Percentiles rank a stretch among this genome's conserved stretches.
Evolutionary conservation across 2,329 filamentous ascomycete species (phyloP).

Genomic region (Colletotrichum horii): DNA sequence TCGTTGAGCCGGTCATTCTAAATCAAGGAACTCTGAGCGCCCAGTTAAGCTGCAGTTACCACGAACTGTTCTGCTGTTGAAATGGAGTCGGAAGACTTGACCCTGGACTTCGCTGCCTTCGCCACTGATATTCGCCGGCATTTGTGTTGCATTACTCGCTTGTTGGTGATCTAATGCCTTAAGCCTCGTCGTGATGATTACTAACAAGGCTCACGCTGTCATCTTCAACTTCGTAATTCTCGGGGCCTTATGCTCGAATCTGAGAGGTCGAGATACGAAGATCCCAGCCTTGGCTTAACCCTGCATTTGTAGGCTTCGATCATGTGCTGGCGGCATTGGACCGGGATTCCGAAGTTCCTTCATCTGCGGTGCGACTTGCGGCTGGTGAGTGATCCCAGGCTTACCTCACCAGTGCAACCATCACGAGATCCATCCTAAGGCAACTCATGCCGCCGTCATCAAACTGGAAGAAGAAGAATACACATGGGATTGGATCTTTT

Average conservation of each 20-base stretch:
- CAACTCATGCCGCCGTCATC: background rate
- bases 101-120: background rate
- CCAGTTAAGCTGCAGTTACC: background rate
- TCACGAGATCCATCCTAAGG: background rate
- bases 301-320: background rate
- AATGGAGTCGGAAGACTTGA: background rate
- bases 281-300: background rate
- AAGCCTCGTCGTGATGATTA: background rate
- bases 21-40: background rate
- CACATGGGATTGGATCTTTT: background rate
- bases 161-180: background rate
- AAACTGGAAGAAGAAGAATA: background rate
- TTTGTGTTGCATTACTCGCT: background rate
- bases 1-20: background rate
- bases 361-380: background rate
- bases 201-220: background rate
- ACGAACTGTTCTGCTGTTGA: background rate
- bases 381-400: constrained; percentile 6
- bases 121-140: background rate
- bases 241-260: background rate
- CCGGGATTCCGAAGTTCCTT: background rate
- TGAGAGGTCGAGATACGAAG: constrained; percentile 14
- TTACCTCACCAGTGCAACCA: background rate
- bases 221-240: background rate
- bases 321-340: background rate